Evolutionary conservation across 441 rosid species (phyloP).

Genomic region (Brassica hybrid): DNA sequence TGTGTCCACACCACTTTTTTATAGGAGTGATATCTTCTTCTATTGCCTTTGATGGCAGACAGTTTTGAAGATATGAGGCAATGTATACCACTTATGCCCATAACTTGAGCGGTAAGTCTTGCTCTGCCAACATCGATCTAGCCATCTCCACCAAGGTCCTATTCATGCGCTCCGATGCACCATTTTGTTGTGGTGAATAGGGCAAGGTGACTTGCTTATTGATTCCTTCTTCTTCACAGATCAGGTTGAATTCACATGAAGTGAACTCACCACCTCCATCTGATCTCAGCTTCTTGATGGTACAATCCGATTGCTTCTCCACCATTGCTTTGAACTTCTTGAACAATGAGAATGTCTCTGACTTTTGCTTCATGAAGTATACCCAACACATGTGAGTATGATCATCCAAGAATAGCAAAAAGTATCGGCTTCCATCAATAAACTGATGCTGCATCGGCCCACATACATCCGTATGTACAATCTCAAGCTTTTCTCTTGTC

Average conservation of each 20-base stretch:
- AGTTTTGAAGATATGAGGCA: neutral
- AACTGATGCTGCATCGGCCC: too few species aligned
- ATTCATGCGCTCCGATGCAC: neutral
- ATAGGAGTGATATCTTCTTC: neutral
- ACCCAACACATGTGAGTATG: too few species aligned
- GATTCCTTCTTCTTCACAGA: neutral
- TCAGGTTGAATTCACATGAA: neutral
- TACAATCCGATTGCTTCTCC: neutral
- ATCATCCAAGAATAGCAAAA: too few species aligned
- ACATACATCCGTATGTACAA: too few species aligned
- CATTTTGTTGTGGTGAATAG: neutral
- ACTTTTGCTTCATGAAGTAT: too few species aligned
- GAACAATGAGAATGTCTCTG: neutral
- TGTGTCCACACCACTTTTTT: slow-evolving; percentile 8
- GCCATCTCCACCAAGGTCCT: neutral
- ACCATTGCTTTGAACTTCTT: neutral
- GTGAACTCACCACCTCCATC: too few species aligned
- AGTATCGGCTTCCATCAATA: too few species aligned
- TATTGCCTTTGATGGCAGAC: neutral
- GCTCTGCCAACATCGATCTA: neutral
- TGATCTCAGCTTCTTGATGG: neutral
- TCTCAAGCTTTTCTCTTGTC: too few species aligned
- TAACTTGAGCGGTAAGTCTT: neutral
- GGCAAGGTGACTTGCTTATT: neutral
- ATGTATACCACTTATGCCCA: neutral